Evolutionary conservation across 352 stramenopile genomes (phyloP), one percentile per base, ranked within the genome.

Genomic region (Thraustotheca clavata): DNA sequence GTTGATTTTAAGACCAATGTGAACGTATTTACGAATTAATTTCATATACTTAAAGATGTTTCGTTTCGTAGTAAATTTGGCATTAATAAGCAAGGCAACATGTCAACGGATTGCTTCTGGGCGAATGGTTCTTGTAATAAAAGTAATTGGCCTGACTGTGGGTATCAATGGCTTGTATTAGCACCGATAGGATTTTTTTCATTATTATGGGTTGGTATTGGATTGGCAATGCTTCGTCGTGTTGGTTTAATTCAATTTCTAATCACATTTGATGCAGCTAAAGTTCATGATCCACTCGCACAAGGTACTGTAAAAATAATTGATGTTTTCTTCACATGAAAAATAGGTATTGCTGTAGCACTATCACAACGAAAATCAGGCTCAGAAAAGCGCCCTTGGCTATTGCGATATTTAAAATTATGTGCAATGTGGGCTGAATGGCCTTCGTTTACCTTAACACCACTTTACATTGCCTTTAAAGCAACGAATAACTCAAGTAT

Each of bases 381-480:
- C 41, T 35, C 24, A 12, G 24, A 57, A 16, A 16, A 35, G 9
- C 12, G 27, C 20, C 57, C 57, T 1, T 27, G 38, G 14, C 20
- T 65, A 4, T 46, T 47, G 38, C 38, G 57, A 4, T 65, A 65
- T 46, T 57, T 65, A 27, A 65, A 65, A 27, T 33, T 65, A n/a
- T 39, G 57, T 39, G 57, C 57, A 12, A 65, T 65, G 12, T 65
- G 38, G 57, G 57, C 57, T 46, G 57, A 65, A 46, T 65, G 57
- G 57, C 57, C 57, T 12, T 54, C 57, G 7, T 39, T 65, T 8
- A 65, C 57, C 18, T 65, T 47, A 31, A 65, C 57, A 18, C 57
- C 57, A 20, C 57, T 65, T 32, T 57, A 40, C 33, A 65, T 65
- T n/a, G 57, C 38, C n/a, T 54, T 65, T 32, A 65, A 65, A 55